phyloP scores from a whole-genome alignment of 495 filamentous ascomycete genomes.

The Pseudevernia furfuracea region DNA sequence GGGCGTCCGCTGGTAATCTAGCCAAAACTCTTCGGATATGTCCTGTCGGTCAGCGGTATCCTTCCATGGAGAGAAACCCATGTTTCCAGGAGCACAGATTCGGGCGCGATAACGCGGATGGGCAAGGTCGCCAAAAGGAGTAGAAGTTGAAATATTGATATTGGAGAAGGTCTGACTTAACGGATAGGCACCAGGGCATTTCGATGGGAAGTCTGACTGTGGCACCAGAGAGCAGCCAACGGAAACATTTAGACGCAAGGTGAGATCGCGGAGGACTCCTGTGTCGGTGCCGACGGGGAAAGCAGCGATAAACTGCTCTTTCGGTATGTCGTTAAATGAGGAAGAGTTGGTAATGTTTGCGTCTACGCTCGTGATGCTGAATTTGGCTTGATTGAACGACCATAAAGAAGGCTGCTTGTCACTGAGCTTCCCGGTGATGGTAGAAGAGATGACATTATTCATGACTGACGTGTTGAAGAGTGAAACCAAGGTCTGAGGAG shows the following conservation, averaged over 20 bases:
- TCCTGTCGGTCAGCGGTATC: slow-evolving; percentile 29
- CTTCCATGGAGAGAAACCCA: slow-evolving; percentile 28
- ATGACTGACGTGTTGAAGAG: neutral
- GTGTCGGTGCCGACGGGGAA: slow-evolving; percentile 11
- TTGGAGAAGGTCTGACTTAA: neutral
- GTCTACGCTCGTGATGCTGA: neutral
- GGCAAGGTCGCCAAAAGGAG: neutral
- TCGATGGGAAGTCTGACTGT: slow-evolving; percentile 5
- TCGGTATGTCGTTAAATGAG: neutral
- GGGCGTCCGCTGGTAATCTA: slow-evolving; percentile 1
- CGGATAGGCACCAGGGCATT: neutral
- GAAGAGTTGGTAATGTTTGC: slow-evolving; percentile 4
- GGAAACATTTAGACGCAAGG: slow-evolving; percentile 29
- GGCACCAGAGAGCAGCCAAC: neutral
- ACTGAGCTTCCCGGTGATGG: slow-evolving; percentile 25
- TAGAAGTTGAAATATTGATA: neutral
- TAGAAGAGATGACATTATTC: slow-evolving; percentile 18
- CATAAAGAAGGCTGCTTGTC: slow-evolving; percentile 21
- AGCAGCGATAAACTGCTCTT: neutral
- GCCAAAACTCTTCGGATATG: slow-evolving; percentile 27
- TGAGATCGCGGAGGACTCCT: slow-evolving; percentile 18
- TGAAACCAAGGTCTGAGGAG: neutral
- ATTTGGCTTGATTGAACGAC: slow-evolving; percentile 21
- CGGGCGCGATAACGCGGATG: neutral
- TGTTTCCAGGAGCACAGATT: neutral